Evolutionary conservation across 2,329 filamentous ascomycete genomes (phyloP).

Genomic region (Venturiaceae sp.): DNA sequence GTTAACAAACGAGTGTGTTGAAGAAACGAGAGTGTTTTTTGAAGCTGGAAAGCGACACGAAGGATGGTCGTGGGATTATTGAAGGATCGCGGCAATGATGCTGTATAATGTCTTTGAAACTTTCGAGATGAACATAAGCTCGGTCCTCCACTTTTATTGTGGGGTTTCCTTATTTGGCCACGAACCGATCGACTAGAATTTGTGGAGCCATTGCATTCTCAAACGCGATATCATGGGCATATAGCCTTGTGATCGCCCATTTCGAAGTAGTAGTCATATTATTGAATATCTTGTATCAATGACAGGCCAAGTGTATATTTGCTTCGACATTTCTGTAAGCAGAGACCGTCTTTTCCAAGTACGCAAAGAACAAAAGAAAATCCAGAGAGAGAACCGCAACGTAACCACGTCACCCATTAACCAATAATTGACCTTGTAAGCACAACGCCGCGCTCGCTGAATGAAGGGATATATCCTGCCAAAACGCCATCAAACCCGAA

Average conservation of each 20-base stretch:
- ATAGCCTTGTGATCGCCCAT: too few species aligned
- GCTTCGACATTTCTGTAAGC: background rate
- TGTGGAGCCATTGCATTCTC: background rate
- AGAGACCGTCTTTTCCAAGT: background rate
- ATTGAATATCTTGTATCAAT: background rate
- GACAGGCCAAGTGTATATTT: background rate
- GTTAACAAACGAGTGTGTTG: background rate
- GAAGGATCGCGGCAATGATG: background rate
- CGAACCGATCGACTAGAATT: background rate
- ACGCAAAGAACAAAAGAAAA: background rate
- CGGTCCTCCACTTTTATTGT: background rate
- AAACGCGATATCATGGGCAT: too few species aligned
- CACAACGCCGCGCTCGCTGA: background rate
- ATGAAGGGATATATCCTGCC: conserved; percentile 1
- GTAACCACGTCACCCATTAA: background rate
- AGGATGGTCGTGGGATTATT: background rate
- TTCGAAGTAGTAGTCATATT: background rate
- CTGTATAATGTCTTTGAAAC: background rate
- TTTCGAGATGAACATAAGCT: background rate
- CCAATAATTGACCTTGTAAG: background rate
- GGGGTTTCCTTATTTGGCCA: background rate
- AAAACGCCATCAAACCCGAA: background rate
- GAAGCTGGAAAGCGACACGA: background rate
- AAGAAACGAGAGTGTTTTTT: background rate
- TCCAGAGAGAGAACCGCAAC: background rate